Base-by-base conservation (phyloP, 2,329 filamentous ascomycete genomes). In the Penicillium sp. region DNA sequence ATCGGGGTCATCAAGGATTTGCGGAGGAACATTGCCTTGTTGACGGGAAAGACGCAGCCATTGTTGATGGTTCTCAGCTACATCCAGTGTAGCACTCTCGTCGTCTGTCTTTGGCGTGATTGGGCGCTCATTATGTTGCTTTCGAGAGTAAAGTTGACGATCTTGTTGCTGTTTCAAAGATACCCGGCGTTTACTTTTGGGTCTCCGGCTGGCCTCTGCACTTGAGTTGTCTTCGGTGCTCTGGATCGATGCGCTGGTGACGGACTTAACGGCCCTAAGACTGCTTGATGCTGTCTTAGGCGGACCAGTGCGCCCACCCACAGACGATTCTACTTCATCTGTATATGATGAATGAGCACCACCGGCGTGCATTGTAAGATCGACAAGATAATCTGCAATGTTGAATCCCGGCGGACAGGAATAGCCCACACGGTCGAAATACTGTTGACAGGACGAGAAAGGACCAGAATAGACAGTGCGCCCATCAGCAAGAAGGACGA, bases 301-400 rank as follows among this genome's bases (percentile, higher is more conserved):
- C 3, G 80, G 83, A 60, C 89, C 87, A 8, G 77, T 72, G 15
- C 72, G 77, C 16, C 82, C 83, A 52, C 87, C 84, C 34, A 84
- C 76, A 7, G 82, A 77, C 7, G 62, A 61, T 25, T 46, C 56
- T 42, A 82, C 77, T 46, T 86, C 83, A 31, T 85, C 80, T 2
- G 79, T 73, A 12, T 80, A 75, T 1, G 81, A 79, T 29, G 81
- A 79, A 37, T 75, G 77, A 15, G 80, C 77, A 50, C 81, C 80
- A 55, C 89, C 85, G 25, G 91, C 92, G 71, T 99, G 94, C 93
- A 99, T 97, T 0, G 94, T 97, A 39, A 99, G 81, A 71, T 99
- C 94, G 31, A 99, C 92, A 6, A 99, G 83, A 68, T 97, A 99
- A 72, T 99, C 94, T 4, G 94, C 94, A 73, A 99, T 97, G 68